phyloP scores from a whole-genome alignment of 805 yeast genomes.

The Candida michaelii region DNA sequence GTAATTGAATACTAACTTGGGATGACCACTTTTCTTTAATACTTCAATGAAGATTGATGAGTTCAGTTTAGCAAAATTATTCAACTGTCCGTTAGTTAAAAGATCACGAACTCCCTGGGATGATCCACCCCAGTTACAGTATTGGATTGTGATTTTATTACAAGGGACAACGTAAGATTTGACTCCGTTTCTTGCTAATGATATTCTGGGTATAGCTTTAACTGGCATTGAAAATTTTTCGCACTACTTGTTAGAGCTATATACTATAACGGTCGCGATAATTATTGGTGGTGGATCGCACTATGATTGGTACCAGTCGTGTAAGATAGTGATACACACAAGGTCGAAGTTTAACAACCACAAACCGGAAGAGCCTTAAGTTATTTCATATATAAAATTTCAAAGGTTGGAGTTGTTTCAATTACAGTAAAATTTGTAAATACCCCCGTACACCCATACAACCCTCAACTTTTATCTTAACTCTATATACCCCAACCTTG shows the following conservation, averaged over 20 bases:
- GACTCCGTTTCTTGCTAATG: conserved; percentile 71
- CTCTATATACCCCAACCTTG: background rate
- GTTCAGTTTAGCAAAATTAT: conserved; percentile 56
- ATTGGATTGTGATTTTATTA: conserved; percentile 69
- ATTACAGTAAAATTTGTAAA: no score
- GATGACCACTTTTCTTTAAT: conserved; percentile 76
- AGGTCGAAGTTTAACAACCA: no score
- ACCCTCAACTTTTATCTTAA: background rate
- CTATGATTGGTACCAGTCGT: no score
- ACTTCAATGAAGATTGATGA: conserved; percentile 74
- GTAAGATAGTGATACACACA: no score
- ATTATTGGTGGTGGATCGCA: no score
- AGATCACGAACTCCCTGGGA: conserved; percentile 81
- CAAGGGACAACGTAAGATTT: conserved; percentile 77
- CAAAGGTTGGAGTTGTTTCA: no score
- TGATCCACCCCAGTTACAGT: conserved; percentile 95
- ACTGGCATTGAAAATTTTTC: conserved; percentile 44
- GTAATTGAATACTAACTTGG: conserved; percentile 50
- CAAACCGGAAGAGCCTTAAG: no score
- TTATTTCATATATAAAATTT: no score
- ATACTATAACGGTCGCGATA: no score
- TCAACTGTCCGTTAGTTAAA: conserved; percentile 50
- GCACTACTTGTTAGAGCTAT: no score
- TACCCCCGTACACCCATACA: background rate
- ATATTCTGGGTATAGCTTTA: conserved; percentile 56